phyloP scores from a whole-genome alignment of 306 rosid genomes.

The Cucurbita pepo region DNA sequence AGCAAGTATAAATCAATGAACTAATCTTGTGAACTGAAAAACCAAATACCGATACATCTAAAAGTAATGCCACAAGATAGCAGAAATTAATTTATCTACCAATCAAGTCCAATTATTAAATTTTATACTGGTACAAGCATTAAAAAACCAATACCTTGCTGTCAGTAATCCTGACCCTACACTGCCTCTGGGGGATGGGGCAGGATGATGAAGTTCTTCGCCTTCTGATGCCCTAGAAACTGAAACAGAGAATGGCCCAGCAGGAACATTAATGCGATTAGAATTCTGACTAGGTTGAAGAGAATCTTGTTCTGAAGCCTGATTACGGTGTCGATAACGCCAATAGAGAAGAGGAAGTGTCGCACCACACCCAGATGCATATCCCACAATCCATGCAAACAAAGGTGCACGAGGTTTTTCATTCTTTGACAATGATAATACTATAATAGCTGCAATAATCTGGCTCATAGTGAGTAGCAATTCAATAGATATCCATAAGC shows the following conservation, averaged over 20 bases:
- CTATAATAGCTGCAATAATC: slow-evolving; percentile 65
- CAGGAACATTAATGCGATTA: slow-evolving; percentile 54
- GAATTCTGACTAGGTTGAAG: slow-evolving; percentile 58
- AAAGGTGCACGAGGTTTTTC: slow-evolving; percentile 74
- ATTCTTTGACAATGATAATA: slow-evolving; percentile 62
- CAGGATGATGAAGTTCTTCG: slow-evolving; percentile 39
- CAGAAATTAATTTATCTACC: not conserved
- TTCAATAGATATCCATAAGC: slow-evolving; percentile 83
- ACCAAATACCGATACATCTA: not conserved
- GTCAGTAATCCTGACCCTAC: slow-evolving; percentile 31
- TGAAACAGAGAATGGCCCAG: slow-evolving; percentile 51
- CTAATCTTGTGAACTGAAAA: not conserved
- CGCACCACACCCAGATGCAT: slow-evolving; percentile 85
- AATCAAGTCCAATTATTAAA: not conserved
- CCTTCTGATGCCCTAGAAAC: slow-evolving; percentile 53
- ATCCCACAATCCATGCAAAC: slow-evolving; percentile 80
- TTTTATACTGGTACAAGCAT: not conserved
- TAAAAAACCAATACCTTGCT: slow-evolving; percentile 50
- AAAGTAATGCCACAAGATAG: not conserved
- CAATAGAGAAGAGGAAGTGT: slow-evolving; percentile 87
- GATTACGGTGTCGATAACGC: slow-evolving; percentile 76
- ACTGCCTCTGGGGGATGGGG: slow-evolving; percentile 32
- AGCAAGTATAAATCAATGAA: not conserved
- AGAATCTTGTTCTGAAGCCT: slow-evolving; percentile 49
- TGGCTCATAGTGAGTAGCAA: slow-evolving; percentile 69